Evolutionary conservation across 139 green algal genomes (phyloP).

Genomic region (Tetradesmus obliquus): DNA sequence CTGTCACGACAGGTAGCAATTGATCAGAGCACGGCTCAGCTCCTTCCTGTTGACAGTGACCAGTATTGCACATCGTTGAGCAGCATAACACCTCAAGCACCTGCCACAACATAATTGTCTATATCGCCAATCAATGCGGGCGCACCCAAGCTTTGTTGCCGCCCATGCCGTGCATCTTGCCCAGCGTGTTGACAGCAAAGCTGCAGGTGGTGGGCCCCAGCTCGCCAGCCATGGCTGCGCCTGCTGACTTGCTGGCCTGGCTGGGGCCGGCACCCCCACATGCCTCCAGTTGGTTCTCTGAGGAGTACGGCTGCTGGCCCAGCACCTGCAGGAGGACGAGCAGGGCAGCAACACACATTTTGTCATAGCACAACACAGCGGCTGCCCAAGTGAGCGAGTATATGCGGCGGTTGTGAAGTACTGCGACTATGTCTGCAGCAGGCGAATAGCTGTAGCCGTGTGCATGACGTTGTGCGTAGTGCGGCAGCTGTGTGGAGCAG

Average conservation of each 20-base stretch:
- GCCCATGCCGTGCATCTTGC: conserved; percentile 34
- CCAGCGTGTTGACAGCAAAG: conserved; percentile 43
- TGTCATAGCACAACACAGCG: no score
- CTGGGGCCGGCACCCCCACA: conserved; percentile 5
- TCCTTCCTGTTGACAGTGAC: neutral
- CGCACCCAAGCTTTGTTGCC: conserved; percentile 42
- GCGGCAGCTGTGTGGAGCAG: neutral
- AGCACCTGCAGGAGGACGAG: conserved; percentile 1
- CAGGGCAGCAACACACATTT: neutral
- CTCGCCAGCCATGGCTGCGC: neutral
- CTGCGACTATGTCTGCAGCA: neutral
- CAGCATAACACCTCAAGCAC: no score
- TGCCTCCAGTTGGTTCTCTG: conserved; percentile 17
- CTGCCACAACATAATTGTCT: no score
- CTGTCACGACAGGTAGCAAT: neutral
- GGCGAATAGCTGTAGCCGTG: no score
- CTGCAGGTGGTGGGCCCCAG: neutral
- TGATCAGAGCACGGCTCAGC: neutral
- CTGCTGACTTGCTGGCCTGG: conserved; percentile 27
- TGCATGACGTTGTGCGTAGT: neutral
- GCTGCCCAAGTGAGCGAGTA: no score
- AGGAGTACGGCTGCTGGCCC: conserved; percentile 32
- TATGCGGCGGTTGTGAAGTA: no score
- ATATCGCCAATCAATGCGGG: neutral
- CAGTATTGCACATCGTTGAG: no score